Percentiles rank a stretch among this genome's conserved stretches.
phyloP scores from a whole-genome alignment of 1,139 yeast species.

The Candida tropicalis region DNA sequence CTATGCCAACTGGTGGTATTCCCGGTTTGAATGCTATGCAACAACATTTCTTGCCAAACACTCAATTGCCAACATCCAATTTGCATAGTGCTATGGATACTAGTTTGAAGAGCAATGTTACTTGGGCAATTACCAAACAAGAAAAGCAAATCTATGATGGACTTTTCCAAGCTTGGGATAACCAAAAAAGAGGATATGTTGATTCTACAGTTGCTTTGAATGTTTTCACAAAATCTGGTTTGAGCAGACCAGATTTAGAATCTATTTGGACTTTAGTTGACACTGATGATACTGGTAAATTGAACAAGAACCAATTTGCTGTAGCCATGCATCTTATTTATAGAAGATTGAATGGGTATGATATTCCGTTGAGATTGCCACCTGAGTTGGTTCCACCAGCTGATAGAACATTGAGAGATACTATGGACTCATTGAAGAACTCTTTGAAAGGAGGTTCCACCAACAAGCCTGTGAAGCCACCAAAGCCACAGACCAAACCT shows the following conservation, averaged over 20 bases:
- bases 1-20: constrained; percentile 70
- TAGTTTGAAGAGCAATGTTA: constrained; percentile 49
- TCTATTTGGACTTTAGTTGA: constrained; percentile 86
- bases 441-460: constrained; percentile 44
- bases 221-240: constrained; percentile 88
- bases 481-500: constrained; percentile 29
- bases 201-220: constrained; percentile 84
- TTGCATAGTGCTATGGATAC: constrained; percentile 59
- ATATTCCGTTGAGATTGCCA: constrained; percentile 72
- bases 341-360: constrained; percentile 71
- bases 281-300: constrained; percentile 67
- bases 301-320: constrained; percentile 78
- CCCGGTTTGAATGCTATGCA: constrained; percentile 80
- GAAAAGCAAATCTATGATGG: constrained; percentile 88
- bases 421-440: constrained; percentile 44
- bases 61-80: constrained; percentile 42
- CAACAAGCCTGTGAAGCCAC: constrained; percentile 26
- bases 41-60: constrained; percentile 73
- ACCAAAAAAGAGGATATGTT: constrained; percentile 63
- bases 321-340: constrained; percentile 84
- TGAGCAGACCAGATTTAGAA: constrained; percentile 82
- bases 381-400: constrained; percentile 81
- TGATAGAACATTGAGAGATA: constrained; percentile 56
- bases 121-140: constrained; percentile 81
- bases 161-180: constrained; percentile 87